Evolutionary conservation across 2,329 filamentous ascomycete species (phyloP).

Genomic region (Ceratocystis cacaofunesta): DNA sequence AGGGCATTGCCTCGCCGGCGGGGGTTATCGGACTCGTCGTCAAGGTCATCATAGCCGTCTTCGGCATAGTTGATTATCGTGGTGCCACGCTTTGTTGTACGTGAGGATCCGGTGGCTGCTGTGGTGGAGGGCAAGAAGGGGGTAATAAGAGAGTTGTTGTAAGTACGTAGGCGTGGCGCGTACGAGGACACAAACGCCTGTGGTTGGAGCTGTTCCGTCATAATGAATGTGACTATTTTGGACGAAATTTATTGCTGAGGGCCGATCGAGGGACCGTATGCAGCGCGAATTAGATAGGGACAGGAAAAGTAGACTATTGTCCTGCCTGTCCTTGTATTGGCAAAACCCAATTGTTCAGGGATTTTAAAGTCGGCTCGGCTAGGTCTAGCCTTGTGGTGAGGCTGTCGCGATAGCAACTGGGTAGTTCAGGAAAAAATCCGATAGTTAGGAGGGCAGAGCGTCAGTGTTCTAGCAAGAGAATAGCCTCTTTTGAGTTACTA

Average conservation of each 20-base stretch:
- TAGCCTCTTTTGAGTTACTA: background rate
- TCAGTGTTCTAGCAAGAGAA: too few relatives aligned
- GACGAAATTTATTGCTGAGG: background rate
- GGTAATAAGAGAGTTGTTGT: constrained; percentile 81
- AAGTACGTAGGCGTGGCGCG: constrained; percentile 75
- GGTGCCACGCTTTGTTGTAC: constrained; percentile 94
- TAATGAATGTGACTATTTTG: background rate
- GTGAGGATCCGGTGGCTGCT: constrained; percentile 45
- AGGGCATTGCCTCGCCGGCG: constrained; percentile 70
- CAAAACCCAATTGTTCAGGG: background rate
- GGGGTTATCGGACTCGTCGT: constrained; percentile 58
- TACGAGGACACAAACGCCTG: constrained; percentile 87
- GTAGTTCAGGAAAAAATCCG: background rate
- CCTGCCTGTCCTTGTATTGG: background rate
- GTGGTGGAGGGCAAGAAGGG: constrained; percentile 61
- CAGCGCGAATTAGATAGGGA: background rate
- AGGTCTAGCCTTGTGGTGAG: background rate
- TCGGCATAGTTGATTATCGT: constrained; percentile 97
- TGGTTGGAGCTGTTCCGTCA: constrained; percentile 30
- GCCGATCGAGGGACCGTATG: background rate
- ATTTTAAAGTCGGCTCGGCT: background rate
- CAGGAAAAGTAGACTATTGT: background rate
- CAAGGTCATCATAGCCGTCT: constrained; percentile 74
- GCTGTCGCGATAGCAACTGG: background rate
- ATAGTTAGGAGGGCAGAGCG: too few relatives aligned